These are phyloP conservation scores for Candida quercuum DNA, from an alignment of 805 yeast species.

Conservation along the genomic window DNA sequence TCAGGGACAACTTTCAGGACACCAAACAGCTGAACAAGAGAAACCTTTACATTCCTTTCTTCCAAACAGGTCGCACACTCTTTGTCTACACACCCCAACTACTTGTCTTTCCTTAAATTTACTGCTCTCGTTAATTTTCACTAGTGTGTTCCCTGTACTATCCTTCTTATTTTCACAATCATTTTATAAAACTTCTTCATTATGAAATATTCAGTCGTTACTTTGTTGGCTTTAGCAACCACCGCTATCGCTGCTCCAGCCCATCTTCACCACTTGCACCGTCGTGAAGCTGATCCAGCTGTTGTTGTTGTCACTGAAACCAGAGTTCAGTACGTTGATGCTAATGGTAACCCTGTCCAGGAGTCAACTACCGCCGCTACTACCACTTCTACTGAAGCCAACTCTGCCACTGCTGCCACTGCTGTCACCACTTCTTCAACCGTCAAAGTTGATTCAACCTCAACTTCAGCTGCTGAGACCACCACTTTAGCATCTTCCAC, in stretches of 20 bases:
- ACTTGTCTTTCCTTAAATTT: background rate
- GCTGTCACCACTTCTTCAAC: conserved; percentile 16
- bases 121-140: background rate
- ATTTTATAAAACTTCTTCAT: background rate
- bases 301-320: conserved; percentile 33
- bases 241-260: conserved; percentile 27
- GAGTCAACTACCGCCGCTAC: conserved; percentile 8
- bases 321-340: conserved; percentile 27
- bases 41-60: background rate
- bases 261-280: conserved; percentile 38
- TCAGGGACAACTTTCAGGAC: too few species aligned
- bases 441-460: conserved; percentile 13
- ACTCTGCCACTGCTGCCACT: conserved; percentile 2
- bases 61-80: background rate
- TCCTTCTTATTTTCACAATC: background rate
- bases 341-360: conserved; percentile 24
- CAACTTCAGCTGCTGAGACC: conserved; percentile 14
- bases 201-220: conserved; percentile 20
- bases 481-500: conserved; percentile 21
- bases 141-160: background rate
- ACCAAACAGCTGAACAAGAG: background rate
- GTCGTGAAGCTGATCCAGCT: conserved; percentile 34
- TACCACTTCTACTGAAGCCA: conserved; percentile 9
- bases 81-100: background rate
- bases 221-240: conserved; percentile 25